Base-by-base conservation (phyloP, 768 basidiomycete species). In the Amanita pseudoporphyria region DNA sequence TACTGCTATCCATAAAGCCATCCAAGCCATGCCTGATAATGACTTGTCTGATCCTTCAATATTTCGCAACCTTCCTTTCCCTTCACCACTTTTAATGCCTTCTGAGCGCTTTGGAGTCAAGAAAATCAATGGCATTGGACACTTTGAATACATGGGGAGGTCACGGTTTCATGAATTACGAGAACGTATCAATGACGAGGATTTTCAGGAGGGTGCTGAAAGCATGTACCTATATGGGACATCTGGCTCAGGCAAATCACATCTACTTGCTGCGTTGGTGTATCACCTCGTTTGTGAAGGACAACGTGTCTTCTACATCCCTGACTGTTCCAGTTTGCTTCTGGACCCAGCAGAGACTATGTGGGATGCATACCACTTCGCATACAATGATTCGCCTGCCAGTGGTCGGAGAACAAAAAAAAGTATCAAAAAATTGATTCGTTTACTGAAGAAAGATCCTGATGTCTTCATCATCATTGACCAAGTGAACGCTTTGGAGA, bases 261-360 rank as follows among this genome's bases (percentile, higher is more conserved):
- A 56, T 46, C n/a, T 56, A 44, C 54, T 56, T 49, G 54, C 54
- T 42, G 49, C 49, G n/a, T 39, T 50, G 28, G 52, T 51, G 21
- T 53, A 38, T 53, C 43, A 26, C 18, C 54, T 56, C 37, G 26
- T 53, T 53, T 53, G 40, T 53, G 45, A 51, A 42, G 45, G 52
- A 47, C 32, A 56, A 46, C 38, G 44, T 14, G 36, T 56, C 52
- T 26, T 53, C 22, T 56, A 56, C 41, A 33, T 56, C 33, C 54
- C 49, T 9, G 54, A 56, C 51, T 56, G 48, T 36, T 30, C 18
- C 48, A 28, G 28, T 7, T 39, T 56, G 26, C 47, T 56, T 41
- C 41, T 39, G 31, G 28, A 53, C 1, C 36, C 36, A 10, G 22
- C 33, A 35, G 5, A 32, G 38, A 30, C 18, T 30, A 50, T 56